Conservation (phyloP, 2,329 filamentous ascomycete species). For the Aspergillus fijiensis region DNA sequence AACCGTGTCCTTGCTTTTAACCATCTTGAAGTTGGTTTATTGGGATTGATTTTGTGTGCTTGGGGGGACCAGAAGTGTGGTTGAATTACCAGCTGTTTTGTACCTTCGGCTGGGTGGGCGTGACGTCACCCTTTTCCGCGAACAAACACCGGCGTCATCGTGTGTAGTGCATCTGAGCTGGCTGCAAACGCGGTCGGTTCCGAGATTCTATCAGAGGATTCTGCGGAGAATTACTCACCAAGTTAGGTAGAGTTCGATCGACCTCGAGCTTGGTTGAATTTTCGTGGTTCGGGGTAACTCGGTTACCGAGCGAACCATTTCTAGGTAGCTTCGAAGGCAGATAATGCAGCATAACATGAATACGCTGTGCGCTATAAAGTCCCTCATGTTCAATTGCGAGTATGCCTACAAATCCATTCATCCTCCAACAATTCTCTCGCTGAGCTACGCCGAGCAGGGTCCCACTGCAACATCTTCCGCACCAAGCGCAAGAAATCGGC, state of each 20-base stretch:
- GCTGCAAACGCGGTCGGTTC: too few species aligned
- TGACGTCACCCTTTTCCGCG: neutral
- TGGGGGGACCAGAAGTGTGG: neutral
- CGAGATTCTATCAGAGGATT: too few species aligned
- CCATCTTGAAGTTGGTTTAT: conserved; percentile 41
- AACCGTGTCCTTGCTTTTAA: conserved; percentile 53
- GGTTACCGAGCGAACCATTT: too few species aligned
- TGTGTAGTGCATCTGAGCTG: neutral
- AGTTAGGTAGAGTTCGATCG: neutral
- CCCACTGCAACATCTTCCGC: conserved; percentile 41
- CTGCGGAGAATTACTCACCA: neutral
- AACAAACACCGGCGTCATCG: neutral
- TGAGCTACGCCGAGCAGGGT: conserved; percentile 30
- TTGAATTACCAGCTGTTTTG: neutral
- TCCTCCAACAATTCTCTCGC: conserved; percentile 30
- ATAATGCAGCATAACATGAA: too few species aligned
- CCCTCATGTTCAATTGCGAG: neutral
- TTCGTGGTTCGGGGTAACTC: neutral
- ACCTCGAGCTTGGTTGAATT: neutral
- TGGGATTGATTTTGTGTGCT: neutral
- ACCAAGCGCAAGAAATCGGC: conserved; percentile 33
- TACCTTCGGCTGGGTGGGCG: neutral
- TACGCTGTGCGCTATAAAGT: neutral
- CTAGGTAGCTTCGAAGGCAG: too few species aligned
- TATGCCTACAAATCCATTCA: conserved; percentile 26